phyloP scores from a whole-genome alignment of 192 early-diverging fungal species.

The Coemansia sp. region DNA sequence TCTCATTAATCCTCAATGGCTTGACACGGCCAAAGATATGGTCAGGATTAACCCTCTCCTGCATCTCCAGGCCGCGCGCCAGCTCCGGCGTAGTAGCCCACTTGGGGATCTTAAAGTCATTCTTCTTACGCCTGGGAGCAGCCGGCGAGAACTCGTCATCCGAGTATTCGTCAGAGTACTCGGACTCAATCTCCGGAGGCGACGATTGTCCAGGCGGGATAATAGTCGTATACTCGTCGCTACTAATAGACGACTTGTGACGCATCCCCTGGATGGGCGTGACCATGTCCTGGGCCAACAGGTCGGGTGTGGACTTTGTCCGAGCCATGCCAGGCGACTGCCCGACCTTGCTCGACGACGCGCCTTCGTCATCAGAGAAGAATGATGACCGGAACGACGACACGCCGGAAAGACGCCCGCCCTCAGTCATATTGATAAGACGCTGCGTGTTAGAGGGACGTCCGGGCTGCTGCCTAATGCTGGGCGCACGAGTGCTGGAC shows the following conservation, averaged over 20 bases:
- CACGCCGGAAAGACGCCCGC: slow-evolving; percentile 28
- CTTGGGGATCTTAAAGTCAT: slow-evolving; percentile 37
- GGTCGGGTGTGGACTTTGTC: slow-evolving; percentile 34
- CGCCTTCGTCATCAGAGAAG: slow-evolving; percentile 42
- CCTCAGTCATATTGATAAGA: slow-evolving; percentile 5
- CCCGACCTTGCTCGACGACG: slow-evolving; percentile 3
- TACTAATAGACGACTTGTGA: slow-evolving; percentile 14
- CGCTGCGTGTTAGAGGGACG: background rate
- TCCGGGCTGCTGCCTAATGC: background rate
- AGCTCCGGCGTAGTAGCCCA: slow-evolving; percentile 57
- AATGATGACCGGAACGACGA: slow-evolving; percentile 51
- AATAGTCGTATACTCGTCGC: slow-evolving; percentile 44
- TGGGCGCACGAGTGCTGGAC: slow-evolving; percentile 19
- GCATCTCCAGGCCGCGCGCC: slow-evolving; percentile 31
- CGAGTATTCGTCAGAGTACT: slow-evolving; percentile 54
- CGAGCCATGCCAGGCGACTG: slow-evolving; percentile 14
- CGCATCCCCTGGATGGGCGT: background rate
- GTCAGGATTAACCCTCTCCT: slow-evolving; percentile 49
- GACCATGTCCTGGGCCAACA: slow-evolving; percentile 6
- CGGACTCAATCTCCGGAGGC: slow-evolving; percentile 50
- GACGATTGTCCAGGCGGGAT: slow-evolving; percentile 35
- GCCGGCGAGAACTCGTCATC: slow-evolving; percentile 49
- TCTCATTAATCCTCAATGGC: slow-evolving; percentile 49
- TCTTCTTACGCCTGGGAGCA: slow-evolving; percentile 29
- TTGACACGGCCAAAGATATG: slow-evolving; percentile 50